Base-by-base conservation (phyloP, 106 monocot species). In the Amphibolis antarctica region DNA sequence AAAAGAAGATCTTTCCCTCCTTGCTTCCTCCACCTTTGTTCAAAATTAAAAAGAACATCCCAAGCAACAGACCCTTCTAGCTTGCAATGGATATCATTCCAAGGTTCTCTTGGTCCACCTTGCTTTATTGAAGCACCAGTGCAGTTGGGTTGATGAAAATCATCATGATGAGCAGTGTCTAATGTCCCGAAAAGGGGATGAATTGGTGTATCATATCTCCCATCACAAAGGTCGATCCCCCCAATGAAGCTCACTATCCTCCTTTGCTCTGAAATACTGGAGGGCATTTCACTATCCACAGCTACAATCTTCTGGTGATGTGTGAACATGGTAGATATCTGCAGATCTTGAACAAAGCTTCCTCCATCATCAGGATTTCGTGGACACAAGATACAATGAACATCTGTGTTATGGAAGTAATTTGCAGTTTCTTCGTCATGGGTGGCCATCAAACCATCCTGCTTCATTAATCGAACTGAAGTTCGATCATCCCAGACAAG, bases 401-500 rank as follows among this genome's bases (percentile, higher is more conserved):
- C 86, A 62, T 82, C 85, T 12, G 74, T 71, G 52, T 49, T 69
- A 4, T 68, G 55, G 59, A 86, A 86, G 54, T 74, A 86, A 11
- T 68, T 66, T 18, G 12, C 67, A 15, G 86, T 86, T 62, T 86
- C 86, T 68, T 86, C 76, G 42, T 86, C 86, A 57, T 86, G 86
- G 19, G 86, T 86, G 17, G 77, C 76, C 86, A 86, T 86, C 46
- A 80, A 53, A 7, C 86, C 86, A 53, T 82, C 82, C 60, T 74
- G 77, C 70, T 77, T 86, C 17, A 85, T 65, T 29, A 82, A 25
- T 10, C 63, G 76, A 9, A 84, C 68, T 0, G 88, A 88, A 9
- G 81, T 84, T 28, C 84, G 66, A 46, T 88, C 88, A 62, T 88
- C 84, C 88, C 88, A 86, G 46, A 86, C 86, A 51, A 86, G 75